A percentile compares a stretch with the other conserved stretches of the same genome.
Evolutionary conservation across 1,139 yeast genomes (phyloP).

Genomic region (Sugiyamaella japonica): DNA sequence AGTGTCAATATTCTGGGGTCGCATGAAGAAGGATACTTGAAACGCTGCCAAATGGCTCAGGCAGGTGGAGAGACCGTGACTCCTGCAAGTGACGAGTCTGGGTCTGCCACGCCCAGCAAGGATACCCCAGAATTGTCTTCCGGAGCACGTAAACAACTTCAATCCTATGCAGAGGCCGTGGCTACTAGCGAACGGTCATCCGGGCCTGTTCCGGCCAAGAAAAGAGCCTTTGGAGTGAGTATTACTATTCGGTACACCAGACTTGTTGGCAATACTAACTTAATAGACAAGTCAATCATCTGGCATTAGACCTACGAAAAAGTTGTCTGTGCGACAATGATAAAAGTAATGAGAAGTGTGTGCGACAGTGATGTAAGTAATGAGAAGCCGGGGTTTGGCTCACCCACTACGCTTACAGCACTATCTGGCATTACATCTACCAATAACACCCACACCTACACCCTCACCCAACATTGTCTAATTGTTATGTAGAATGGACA

Average conservation of each 20-base stretch:
- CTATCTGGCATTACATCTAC: too few species aligned
- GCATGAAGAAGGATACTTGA: slow-evolving; percentile 5
- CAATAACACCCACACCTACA: too few species aligned
- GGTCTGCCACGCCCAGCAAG: background rate
- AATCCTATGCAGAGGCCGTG: slow-evolving; percentile 2
- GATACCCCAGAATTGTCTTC: background rate
- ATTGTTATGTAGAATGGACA: too few species aligned
- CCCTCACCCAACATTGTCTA: too few species aligned
- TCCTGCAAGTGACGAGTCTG: background rate
- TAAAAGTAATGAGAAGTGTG: too few species aligned
- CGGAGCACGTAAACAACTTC: slow-evolving; percentile 7
- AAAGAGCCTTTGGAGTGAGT: slow-evolving; percentile 18
- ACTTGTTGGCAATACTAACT: too few species aligned
- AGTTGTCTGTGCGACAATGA: slow-evolving; percentile 10
- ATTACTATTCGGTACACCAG: background rate
- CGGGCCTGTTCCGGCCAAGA: background rate
- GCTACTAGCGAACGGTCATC: background rate
- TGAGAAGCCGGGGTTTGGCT: too few species aligned
- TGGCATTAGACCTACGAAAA: slow-evolving; percentile 10
- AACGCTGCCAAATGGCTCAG: slow-evolving; percentile 20
- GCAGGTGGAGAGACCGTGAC: slow-evolving; percentile 4
- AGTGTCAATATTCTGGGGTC: slow-evolving; percentile 8
- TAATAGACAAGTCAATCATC: background rate
- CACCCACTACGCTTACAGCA: too few species aligned
- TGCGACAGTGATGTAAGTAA: too few species aligned